Evolutionary conservation across 108 stramenopile genomes (phyloP).

Genomic region (Cyclostephanos invisitatus): DNA sequence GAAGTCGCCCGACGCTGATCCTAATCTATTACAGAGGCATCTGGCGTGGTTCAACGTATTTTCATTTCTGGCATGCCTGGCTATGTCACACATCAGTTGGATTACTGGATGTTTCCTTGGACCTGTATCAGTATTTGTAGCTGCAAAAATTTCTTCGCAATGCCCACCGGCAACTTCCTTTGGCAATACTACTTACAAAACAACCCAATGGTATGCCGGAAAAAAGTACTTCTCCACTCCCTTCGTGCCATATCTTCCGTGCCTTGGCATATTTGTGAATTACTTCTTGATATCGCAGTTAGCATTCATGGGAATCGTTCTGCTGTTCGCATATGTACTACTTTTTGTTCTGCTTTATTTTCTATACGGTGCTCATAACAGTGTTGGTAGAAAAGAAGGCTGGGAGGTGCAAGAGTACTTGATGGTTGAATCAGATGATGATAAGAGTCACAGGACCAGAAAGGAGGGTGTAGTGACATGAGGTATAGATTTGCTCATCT

Average conservation of each 20-base stretch:
- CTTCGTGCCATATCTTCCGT: constrained; percentile 45
- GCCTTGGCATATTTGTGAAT: constrained; percentile 80
- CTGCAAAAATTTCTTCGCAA: constrained; percentile 20
- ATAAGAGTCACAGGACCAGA: not conserved
- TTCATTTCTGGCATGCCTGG: constrained; percentile 41
- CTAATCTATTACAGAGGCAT: constrained; percentile 30
- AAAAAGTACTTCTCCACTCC: constrained; percentile 67
- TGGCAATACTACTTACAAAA: constrained; percentile 21
- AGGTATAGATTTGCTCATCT: not conserved
- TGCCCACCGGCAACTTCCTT: constrained; percentile 35
- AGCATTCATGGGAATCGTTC: constrained; percentile 54
- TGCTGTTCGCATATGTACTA: constrained; percentile 59
- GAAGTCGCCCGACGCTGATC: constrained; percentile 41
- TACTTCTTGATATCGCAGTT: constrained; percentile 87
- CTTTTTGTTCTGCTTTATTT: constrained; percentile 57
- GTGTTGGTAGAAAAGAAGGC: constrained; percentile 28
- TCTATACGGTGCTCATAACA: constrained; percentile 44
- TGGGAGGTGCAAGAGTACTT: constrained; percentile 26
- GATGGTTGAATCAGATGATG: constrained; percentile 21
- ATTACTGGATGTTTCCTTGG: constrained; percentile 17
- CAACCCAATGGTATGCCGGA: constrained; percentile 10
- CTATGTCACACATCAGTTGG: constrained; percentile 41
- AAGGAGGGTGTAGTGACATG: constrained; percentile 18
- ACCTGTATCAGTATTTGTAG: constrained; percentile 13
- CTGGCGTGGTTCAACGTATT: constrained; percentile 49